Conservation (phyloP, 2,329 filamentous ascomycete species). For the Atkinsonella hypoxylon region DNA sequence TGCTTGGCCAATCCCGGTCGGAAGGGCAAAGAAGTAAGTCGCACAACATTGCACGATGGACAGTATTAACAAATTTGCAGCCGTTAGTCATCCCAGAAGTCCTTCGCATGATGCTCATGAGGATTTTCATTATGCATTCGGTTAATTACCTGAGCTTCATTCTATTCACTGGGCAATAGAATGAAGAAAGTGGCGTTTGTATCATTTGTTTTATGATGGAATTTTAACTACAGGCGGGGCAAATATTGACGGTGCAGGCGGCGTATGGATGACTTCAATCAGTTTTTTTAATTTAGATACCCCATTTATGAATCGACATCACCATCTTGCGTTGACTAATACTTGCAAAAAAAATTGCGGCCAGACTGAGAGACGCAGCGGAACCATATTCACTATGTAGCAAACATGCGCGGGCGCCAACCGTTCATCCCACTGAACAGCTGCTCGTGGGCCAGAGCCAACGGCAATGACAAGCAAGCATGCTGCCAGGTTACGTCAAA, state of each 20-base stretch:
- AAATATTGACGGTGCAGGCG: not conserved
- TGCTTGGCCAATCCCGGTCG: conserved; percentile 9
- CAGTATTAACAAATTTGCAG: not conserved
- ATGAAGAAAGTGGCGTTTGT: too few relatives aligned
- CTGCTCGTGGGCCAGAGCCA: not conserved
- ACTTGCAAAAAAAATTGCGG: too few relatives aligned
- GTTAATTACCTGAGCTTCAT: not conserved
- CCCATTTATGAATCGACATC: too few relatives aligned
- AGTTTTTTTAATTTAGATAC: too few relatives aligned
- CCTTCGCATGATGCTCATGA: not conserved
- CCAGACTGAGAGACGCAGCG: not conserved
- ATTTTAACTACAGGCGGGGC: not conserved
- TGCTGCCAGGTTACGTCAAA: not conserved
- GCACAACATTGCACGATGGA: not conserved
- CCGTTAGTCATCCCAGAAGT: not conserved
- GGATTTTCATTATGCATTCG: conserved; percentile 2
- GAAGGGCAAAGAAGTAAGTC: conserved; percentile 11
- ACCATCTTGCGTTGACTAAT: not conserved
- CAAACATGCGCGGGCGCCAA: not conserved
- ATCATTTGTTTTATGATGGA: too few relatives aligned
- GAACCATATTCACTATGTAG: not conserved
- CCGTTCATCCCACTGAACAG: not conserved
- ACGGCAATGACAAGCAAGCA: not conserved
- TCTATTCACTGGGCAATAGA: too few relatives aligned
- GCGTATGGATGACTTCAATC: too few relatives aligned